Evolutionary conservation across 495 filamentous ascomycete genomes (phyloP), one percentile per base, ranked within the genome.

Genomic region (Aspergillus carlsbadensis): DNA sequence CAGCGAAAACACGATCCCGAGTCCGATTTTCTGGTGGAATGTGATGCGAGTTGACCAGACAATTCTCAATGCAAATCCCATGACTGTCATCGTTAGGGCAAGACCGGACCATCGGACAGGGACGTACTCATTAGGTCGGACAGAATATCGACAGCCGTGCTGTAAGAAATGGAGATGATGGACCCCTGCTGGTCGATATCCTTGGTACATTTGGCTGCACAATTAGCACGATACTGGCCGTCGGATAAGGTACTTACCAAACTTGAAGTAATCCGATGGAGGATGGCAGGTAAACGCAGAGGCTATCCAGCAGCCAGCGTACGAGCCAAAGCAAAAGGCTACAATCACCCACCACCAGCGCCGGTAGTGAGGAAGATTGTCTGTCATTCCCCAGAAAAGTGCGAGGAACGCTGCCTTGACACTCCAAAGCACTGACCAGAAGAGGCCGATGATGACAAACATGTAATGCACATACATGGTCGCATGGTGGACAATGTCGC

Each of bases 371-470:
- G 60, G 54, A 22, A 79, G 54, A 15, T 71, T 65, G 11, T 68
- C 60, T 43, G 79, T 75, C 7, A 81, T 64, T 29, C 64, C 65
- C 65, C 65, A 75, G 62, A 76, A 81, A 0, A 81, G 61, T 0
- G 75, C 70, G 46, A 81, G 59, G 54, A 81, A 80, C 22, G 72
- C 68, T 8, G 65, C 76, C 64, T 81, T 79, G 52, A 80, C 73
- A 20, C 65, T 65, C 73, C 75, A 78, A 6, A 80, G 61, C 7
- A 76, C 65, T 2, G 63, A 71, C 78, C 78, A 81, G 65, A 78
- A 81, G 24, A 79, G 58, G 24, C 75, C 66, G 51, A 73, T 72
- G 55, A 78, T 75, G 39, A 72, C 65, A 51, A 79, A 78, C 62
- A 75, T 66, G 45, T 62, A 73, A 29, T 61, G 58, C 33, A 72